Evolutionary conservation across 2,329 filamentous ascomycete genomes (phyloP).

Genomic region (Blastomyces silverae): DNA sequence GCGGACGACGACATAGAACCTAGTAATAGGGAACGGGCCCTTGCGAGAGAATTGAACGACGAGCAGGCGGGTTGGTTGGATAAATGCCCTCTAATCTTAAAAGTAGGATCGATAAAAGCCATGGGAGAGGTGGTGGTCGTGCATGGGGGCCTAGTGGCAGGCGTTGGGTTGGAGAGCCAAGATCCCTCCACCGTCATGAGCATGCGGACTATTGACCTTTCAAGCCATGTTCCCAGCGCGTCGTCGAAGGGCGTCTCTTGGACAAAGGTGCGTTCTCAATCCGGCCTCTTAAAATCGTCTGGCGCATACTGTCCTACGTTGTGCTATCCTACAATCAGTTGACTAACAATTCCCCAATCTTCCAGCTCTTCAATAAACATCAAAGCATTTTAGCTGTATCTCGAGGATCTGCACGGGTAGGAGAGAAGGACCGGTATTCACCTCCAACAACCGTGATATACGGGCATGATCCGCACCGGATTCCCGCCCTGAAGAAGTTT

Average conservation of each 20-base stretch:
- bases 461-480: conserved; percentile 73
- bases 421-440: conserved; percentile 20
- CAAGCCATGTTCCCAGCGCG: conserved; percentile 53
- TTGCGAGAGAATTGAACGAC: conserved; percentile 52
- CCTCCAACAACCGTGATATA: conserved; percentile 66
- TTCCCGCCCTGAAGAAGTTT: conserved; percentile 61
- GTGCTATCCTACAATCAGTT: background rate
- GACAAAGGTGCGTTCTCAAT: conserved; percentile 47
- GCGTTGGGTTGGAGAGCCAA: conserved; percentile 60
- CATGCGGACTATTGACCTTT: conserved; percentile 70
- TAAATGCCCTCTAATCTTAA: conserved; percentile 68
- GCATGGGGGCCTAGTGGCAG: conserved; percentile 79
- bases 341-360: background rate
- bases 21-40: conserved; percentile 42
- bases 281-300: background rate
- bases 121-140: conserved; percentile 66
- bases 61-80: conserved; percentile 64
- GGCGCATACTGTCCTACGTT: background rate
- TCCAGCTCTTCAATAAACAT: conserved; percentile 48
- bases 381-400: conserved; percentile 25
- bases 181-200: conserved; percentile 83
- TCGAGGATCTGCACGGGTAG: conserved; percentile 19
- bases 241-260: conserved; percentile 55
- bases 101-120: conserved; percentile 55
- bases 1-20: conserved; percentile 29